Conservation (phyloP, 331 rosid species). For the Stylosanthes scabra region DNA sequence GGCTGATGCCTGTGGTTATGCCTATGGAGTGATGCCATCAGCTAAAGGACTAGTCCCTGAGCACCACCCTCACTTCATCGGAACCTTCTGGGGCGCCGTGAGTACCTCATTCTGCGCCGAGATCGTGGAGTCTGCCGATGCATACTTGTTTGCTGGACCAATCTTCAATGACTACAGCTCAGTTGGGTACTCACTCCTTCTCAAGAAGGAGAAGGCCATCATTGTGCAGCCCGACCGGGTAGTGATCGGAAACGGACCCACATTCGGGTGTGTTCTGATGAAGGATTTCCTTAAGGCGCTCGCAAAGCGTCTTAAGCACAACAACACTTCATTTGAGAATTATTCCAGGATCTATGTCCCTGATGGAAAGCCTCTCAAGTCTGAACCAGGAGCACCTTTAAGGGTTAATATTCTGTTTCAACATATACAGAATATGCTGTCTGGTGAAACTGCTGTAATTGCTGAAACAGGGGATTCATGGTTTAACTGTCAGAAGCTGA, state of each 20-base stretch:
- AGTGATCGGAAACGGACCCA: constrained; percentile 50
- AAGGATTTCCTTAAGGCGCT: constrained; percentile 56
- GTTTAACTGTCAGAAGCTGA: constrained; percentile 66
- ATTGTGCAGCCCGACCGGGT: constrained; percentile 56
- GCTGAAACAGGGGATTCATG: constrained; percentile 70
- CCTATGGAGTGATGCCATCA: constrained; percentile 56
- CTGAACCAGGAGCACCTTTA: constrained; percentile 51
- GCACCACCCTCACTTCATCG: constrained; percentile 51
- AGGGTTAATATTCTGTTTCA: constrained; percentile 61
- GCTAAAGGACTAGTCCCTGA: constrained; percentile 60
- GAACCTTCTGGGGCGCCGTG: constrained; percentile 63
- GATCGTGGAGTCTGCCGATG: constrained; percentile 58
- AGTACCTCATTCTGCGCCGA: constrained; percentile 56
- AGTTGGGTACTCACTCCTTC: constrained; percentile 61
- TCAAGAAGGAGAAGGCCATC: constrained; percentile 61
- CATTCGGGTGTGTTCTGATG: constrained; percentile 62
- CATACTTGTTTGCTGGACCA: constrained; percentile 59
- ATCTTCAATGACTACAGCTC: constrained; percentile 63
- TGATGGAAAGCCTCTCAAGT: constrained; percentile 45
- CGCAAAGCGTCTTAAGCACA: constrained; percentile 33
- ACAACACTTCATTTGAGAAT: constrained; percentile 45
- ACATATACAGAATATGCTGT: constrained; percentile 52
- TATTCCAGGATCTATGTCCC: constrained; percentile 54
- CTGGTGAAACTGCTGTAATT: constrained; percentile 52
- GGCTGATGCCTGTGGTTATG: constrained; percentile 55